A percentile compares a stretch with the other conserved stretches of the same genome.
Evolutionary conservation across 169 alveolate genomes (phyloP).

Genomic region (Plasmodium vivax): DNA sequence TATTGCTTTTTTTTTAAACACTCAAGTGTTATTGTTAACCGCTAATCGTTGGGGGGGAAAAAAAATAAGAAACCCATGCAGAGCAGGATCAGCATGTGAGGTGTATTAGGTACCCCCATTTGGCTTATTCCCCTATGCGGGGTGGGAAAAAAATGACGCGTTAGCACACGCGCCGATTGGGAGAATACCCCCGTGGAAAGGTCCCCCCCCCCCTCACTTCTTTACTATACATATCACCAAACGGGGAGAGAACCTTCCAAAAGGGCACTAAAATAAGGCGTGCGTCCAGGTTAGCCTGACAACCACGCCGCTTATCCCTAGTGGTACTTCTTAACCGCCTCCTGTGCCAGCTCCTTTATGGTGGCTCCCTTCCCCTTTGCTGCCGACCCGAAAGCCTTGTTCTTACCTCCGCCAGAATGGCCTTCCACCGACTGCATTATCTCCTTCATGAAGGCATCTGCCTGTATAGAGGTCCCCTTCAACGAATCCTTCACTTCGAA

Average conservation of each 20-base stretch:
- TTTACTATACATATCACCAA: background rate
- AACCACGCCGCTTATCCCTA: background rate
- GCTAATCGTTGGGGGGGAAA: background rate
- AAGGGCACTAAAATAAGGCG: background rate
- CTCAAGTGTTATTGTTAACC: background rate
- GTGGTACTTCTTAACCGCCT: slow-evolving; percentile 18
- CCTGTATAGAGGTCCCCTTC: slow-evolving; percentile 57
- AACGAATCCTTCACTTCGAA: slow-evolving; percentile 69
- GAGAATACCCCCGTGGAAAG: background rate
- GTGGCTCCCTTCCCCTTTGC: slow-evolving; percentile 17
- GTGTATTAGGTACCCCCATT: background rate
- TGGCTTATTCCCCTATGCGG: background rate
- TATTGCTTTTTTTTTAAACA: background rate
- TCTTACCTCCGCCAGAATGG: slow-evolving; percentile 73
- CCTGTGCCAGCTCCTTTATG: slow-evolving; percentile 19
- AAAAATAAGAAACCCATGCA: background rate
- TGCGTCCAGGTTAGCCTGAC: background rate
- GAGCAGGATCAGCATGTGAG: background rate
- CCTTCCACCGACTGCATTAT: slow-evolving; percentile 66
- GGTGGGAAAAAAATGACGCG: background rate
- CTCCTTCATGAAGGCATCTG: slow-evolving; percentile 68
- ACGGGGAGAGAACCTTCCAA: background rate
- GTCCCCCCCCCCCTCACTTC: background rate
- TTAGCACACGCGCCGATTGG: background rate
- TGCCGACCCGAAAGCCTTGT: slow-evolving; percentile 69